Evolutionary conservation across 345 rosid species (phyloP).

Genomic region (Mallotus nudiflorus): DNA sequence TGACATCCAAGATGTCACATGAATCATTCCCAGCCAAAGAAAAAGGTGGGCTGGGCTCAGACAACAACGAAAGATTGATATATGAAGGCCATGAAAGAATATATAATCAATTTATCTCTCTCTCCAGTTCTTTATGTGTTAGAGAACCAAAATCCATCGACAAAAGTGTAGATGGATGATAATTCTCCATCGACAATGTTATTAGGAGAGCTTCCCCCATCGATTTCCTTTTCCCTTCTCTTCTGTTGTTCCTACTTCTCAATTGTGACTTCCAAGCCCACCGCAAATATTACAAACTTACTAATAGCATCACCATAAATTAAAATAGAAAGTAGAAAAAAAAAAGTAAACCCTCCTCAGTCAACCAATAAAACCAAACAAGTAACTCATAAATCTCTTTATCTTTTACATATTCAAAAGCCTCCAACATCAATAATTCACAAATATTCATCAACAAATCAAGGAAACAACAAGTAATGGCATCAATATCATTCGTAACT

Average conservation of each 20-base stretch:
- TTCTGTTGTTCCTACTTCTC: constrained; percentile 8
- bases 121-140: constrained; percentile 82
- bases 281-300: constrained; percentile 1
- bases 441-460: constrained; percentile 25
- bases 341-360: constrained; percentile 14
- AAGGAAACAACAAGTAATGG: constrained; percentile 13
- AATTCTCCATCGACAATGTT: constrained; percentile 63
- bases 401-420: constrained; percentile 33
- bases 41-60: constrained; percentile 75
- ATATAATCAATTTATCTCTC: constrained; percentile 80
- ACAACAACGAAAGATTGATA: constrained; percentile 84
- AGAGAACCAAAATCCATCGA: constrained; percentile 96
- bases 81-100: constrained; percentile 86
- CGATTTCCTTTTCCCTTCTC: constrained; percentile 16
- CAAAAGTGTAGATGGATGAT: constrained; percentile 89
- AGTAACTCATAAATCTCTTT: constrained; percentile 58
- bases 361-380: constrained; percentile 67
- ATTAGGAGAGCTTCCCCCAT: constrained; percentile 68
- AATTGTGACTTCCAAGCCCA: constrained; percentile 13
- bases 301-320: constrained; percentile 19
- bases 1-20: constrained; percentile 80
- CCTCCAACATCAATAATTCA: constrained; percentile 24
- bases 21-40: constrained; percentile 55
- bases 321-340: neutral
- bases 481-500: constrained; percentile 23